A percentile compares a stretch with the other conserved stretches of the same genome.
Evolutionary conservation across 2,329 filamentous ascomycete genomes (phyloP).

Genomic region (Helminthosporium solani): DNA sequence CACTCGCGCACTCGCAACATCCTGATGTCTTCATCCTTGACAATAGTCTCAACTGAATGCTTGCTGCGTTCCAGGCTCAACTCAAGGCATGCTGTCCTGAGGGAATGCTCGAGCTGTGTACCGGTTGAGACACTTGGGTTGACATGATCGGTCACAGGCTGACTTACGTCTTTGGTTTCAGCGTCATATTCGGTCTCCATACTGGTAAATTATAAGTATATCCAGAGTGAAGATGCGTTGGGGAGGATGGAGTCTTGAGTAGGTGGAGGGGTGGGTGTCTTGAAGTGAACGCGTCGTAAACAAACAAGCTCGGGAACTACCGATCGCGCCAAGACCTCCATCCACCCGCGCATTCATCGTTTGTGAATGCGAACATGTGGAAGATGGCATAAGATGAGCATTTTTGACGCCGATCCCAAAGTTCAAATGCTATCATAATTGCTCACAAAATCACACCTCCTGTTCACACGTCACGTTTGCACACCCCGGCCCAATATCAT

Average conservation of each 20-base stretch:
- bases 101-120: slow-evolving; percentile 50
- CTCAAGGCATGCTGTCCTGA: slow-evolving; percentile 61
- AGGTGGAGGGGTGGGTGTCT: slow-evolving; percentile 18
- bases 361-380: no score
- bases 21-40: slow-evolving; percentile 73
- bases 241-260: slow-evolving; percentile 9
- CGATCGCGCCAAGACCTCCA: no score
- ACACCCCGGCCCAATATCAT: slow-evolving; percentile 10
- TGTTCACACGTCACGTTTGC: not conserved
- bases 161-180: slow-evolving; percentile 40
- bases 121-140: not conserved
- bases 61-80: slow-evolving; percentile 66
- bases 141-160: not conserved
- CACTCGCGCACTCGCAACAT: slow-evolving; percentile 65
- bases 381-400: no score
- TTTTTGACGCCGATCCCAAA: not conserved
- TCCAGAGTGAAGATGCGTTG: slow-evolving; percentile 19
- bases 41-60: slow-evolving; percentile 65
- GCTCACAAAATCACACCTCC: not conserved
- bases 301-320: slow-evolving; percentile 22
- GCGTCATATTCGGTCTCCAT: slow-evolving; percentile 28
- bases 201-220: slow-evolving; percentile 26
- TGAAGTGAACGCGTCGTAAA: slow-evolving; percentile 36
- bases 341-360: no score
- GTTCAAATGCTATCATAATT: not conserved